Evolutionary conservation across 768 basidiomycete species (phyloP).

Genomic region (Tylopilus felleus): DNA sequence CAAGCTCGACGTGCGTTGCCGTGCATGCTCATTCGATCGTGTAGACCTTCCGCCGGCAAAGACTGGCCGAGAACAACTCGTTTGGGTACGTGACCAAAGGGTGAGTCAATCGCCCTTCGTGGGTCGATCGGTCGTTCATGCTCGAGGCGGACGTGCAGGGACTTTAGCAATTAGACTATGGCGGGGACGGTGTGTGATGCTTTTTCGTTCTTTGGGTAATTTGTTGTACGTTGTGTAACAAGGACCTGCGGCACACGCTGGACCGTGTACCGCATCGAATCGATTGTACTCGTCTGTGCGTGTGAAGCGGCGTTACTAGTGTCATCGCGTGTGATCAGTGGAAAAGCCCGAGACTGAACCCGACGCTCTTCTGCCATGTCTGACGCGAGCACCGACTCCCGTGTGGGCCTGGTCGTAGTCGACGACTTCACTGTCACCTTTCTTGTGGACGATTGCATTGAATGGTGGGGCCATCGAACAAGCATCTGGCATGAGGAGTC

Average conservation of each 20-base stretch:
- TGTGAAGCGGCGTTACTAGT: background rate
- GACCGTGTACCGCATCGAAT: slow-evolving; percentile 1
- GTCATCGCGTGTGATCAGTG: too few relatives aligned
- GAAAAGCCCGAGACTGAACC: too few relatives aligned
- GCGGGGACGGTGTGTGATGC: background rate
- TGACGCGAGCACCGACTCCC: slow-evolving; percentile 5
- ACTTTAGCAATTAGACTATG: background rate
- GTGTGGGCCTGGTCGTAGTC: slow-evolving; percentile 27
- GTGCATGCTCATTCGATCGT: slow-evolving; percentile 2
- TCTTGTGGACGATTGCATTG: slow-evolving; percentile 73
- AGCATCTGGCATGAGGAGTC: background rate
- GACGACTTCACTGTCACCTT: slow-evolving; percentile 53
- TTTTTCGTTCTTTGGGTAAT: slow-evolving; percentile 7
- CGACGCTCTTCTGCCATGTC: slow-evolving; percentile 7
- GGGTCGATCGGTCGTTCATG: background rate
- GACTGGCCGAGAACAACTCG: slow-evolving; percentile 59
- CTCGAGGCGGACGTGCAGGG: background rate
- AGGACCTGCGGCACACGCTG: slow-evolving; percentile 1
- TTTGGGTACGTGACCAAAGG: slow-evolving; percentile 54
- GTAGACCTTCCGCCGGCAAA: slow-evolving; percentile 72
- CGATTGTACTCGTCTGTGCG: background rate
- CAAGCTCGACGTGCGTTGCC: background rate
- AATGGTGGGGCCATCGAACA: slow-evolving; percentile 53
- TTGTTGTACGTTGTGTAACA: background rate
- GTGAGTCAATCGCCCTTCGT: slow-evolving; percentile 12